phyloP scores from a whole-genome alignment of 495 filamentous ascomycete genomes.

The Neurospora pannonica region DNA sequence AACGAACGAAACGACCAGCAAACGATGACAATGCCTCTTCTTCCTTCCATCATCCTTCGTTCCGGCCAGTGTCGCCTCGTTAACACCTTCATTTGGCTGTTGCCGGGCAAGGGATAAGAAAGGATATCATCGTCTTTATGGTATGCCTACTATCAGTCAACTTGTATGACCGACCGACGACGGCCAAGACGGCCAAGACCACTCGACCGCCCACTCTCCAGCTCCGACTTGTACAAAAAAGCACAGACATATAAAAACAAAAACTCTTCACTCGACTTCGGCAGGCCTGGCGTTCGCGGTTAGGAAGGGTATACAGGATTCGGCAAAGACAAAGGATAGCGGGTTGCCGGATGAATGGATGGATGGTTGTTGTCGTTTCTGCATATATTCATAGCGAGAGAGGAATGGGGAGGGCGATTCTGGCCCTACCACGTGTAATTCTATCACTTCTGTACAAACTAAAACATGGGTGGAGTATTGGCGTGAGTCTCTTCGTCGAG shows the following conservation, averaged over 20 bases:
- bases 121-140: no score
- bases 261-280: slow-evolving; percentile 37
- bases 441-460: not conserved
- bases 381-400: not conserved
- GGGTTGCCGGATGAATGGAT: not conserved
- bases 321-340: not conserved
- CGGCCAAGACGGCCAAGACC: not conserved
- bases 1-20: not conserved
- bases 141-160: no score
- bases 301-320: not conserved
- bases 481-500: not conserved
- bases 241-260: not conserved
- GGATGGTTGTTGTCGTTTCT: not conserved
- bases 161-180: no score
- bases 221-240: not conserved
- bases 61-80: not conserved
- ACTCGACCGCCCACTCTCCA: not conserved
- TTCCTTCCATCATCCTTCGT: not conserved
- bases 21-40: not conserved
- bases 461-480: not conserved
- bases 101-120: no score
- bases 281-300: slow-evolving; percentile 36
- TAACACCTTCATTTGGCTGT: no score
- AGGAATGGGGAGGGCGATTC: not conserved
- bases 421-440: not conserved